These are phyloP conservation scores for Otatea glauca DNA, from an alignment of 176 grass and related monocot species.

Conservation along the genomic window DNA sequence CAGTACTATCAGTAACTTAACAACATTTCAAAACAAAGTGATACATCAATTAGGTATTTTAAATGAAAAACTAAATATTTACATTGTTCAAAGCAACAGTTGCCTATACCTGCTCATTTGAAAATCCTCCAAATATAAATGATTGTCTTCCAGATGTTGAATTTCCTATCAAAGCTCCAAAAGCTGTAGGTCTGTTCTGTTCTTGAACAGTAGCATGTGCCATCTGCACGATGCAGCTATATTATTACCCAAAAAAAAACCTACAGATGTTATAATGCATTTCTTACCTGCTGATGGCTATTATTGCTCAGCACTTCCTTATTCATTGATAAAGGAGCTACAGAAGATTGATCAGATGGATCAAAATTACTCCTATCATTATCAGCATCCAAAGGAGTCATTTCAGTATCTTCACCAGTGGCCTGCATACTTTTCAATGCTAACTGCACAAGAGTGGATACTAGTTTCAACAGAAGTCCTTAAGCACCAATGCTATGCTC, in stretches of 20 bases:
- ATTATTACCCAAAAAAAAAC: slow-evolving; percentile 12
- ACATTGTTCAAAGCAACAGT: slow-evolving; percentile 9
- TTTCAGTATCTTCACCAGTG: slow-evolving; percentile 36
- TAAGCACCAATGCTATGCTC: slow-evolving; percentile 23
- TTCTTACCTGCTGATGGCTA: slow-evolving; percentile 41
- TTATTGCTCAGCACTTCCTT: slow-evolving; percentile 51
- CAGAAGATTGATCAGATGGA: slow-evolving; percentile 21
- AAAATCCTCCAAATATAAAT: slow-evolving; percentile 35
- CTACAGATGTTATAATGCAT: slow-evolving; percentile 21
- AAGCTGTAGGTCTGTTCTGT: slow-evolving; percentile 51
- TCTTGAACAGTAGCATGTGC: slow-evolving; percentile 52
- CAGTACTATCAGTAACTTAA: slow-evolving; percentile 14
- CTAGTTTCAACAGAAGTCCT: slow-evolving; percentile 10
- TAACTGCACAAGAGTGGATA: slow-evolving; percentile 41
- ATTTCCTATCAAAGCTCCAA: slow-evolving; percentile 63
- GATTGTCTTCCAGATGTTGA: slow-evolving; percentile 49
- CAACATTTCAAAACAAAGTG: slow-evolving; percentile 27
- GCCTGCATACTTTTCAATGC: slow-evolving; percentile 35
- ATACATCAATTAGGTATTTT: slow-evolving; percentile 36
- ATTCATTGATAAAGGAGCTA: slow-evolving; percentile 26
- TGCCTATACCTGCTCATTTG: slow-evolving; percentile 53
- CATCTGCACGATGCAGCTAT: slow-evolving; percentile 23
- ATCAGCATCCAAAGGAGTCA: slow-evolving; percentile 45
- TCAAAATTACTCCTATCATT: slow-evolving; percentile 33
- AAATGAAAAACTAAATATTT: slow-evolving; percentile 11